Evolutionary conservation across 176 grass and related monocot species (phyloP), one percentile per base, ranked within the genome.

Genomic region (Musa beccarii): DNA sequence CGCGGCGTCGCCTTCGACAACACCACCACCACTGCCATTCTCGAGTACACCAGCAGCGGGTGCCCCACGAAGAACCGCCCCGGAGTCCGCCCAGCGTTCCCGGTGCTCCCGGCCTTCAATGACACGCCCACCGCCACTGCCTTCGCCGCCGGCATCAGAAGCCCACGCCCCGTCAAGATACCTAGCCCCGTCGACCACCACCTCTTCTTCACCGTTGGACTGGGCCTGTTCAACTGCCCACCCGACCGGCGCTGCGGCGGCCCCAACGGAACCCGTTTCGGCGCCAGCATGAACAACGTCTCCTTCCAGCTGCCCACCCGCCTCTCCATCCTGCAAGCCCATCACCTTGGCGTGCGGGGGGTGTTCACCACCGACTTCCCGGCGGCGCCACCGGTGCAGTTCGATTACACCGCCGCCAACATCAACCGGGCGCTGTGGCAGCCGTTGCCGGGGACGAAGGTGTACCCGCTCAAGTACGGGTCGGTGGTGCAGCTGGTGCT

Each of bases 401-500:
- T 77, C 59, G 62, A 77, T 19, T 77, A 77, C 75, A 77, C 61
- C 0, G 59, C 75, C 2, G 21, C 11, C 1, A 77, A 53, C 20
- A 20, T 77, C 8, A 77, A 61, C 62, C 75, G 7, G 13, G 79
- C 88, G 23, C 82, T 94, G 59, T 85, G 83, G 81, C 84, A 89
- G 76, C 95, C 95, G 1, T 73, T 77, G 51, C 80, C 49, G 29
- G 90, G 80, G 63, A 99, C 95, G 10, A 68, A 54, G 64, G 63
- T 93, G 55, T 89, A 82, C 84, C 83, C 23, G 54, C 9, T 93
- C 28, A 86, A 57, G 87, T 94, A 80, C 73, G 95, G 90, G 65
- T 85, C 86, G 1, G 90, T 83, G 59, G 79, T 94, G 86, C 86
- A 99, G 78, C 77, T 99, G 0, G 88, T 99, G 75, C 79, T 99